These are phyloP conservation scores for Zangia roseola DNA, from an alignment of 768 basidiomycete species.

Conservation along the genomic window DNA sequence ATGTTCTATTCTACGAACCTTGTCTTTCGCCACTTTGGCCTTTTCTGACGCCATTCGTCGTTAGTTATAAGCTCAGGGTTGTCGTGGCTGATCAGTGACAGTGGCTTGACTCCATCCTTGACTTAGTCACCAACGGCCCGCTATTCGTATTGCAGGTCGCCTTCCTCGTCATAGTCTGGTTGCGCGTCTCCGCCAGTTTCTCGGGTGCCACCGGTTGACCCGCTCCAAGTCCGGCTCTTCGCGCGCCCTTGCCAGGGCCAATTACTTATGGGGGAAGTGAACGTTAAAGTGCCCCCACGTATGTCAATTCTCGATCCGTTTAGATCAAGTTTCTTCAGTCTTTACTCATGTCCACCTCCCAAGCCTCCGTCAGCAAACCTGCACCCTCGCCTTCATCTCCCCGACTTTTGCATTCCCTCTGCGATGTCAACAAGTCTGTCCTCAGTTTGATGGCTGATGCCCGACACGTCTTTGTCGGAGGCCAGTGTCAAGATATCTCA, in stretches of 20 bases:
- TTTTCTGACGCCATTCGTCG: slow-evolving; percentile 35
- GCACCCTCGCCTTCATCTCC: slow-evolving; percentile 48
- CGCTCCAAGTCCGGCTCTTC: slow-evolving; percentile 1
- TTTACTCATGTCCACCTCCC: slow-evolving; percentile 11
- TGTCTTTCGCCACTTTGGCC: slow-evolving; percentile 35
- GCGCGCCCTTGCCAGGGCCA: slow-evolving; percentile 1
- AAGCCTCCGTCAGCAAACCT: slow-evolving; percentile 61
- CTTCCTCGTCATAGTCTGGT: not conserved
- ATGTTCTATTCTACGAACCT: slow-evolving; percentile 10
- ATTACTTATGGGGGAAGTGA: slow-evolving; percentile 1
- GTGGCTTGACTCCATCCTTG: no score
- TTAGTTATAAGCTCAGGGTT: not conserved
- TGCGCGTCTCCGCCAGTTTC: not conserved
- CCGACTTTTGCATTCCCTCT: slow-evolving; percentile 63
- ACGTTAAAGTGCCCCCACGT: slow-evolving; percentile 26
- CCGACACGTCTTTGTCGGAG: slow-evolving; percentile 77
- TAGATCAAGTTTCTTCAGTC: not conserved
- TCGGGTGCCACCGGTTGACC: not conserved
- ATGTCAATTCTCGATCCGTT: slow-evolving; percentile 8
- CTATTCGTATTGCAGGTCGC: no score
- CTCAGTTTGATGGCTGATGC: slow-evolving; percentile 74
- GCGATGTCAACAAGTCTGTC: slow-evolving; percentile 66
- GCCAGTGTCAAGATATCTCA: slow-evolving; percentile 72
- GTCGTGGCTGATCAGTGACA: no score
- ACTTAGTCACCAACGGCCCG: no score